These are phyloP conservation scores for Globisporangium carolinianum DNA, from an alignment of 352 stramenopile species.

Conservation along the genomic window DNA sequence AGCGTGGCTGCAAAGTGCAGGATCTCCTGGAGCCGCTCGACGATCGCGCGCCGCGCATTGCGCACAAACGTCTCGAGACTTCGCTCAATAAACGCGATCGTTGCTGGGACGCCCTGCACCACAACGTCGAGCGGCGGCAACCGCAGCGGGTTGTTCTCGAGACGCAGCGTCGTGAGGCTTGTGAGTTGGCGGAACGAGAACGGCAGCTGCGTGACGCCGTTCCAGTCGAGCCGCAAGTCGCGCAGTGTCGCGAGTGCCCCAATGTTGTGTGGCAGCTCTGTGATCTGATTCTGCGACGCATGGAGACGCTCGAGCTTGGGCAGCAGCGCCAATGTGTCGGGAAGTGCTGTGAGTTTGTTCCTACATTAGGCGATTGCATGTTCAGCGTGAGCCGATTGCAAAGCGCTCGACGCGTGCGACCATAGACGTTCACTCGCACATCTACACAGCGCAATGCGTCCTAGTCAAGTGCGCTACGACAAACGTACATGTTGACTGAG, in stretches of 20 bases:
- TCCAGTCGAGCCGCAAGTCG: slow-evolving; percentile 60
- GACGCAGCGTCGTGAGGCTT: slow-evolving; percentile 26
- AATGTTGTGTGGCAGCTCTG: slow-evolving; percentile 35
- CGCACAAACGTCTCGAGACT: slow-evolving; percentile 38
- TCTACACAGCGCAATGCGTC: not conserved
- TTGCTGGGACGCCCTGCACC: slow-evolving; percentile 31
- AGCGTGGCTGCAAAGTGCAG: slow-evolving; percentile 26
- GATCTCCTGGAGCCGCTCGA: slow-evolving; percentile 40
- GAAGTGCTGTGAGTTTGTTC: slow-evolving; percentile 39
- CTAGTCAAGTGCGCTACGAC: not conserved
- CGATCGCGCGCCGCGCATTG: slow-evolving; percentile 32
- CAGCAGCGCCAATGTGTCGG: slow-evolving; percentile 28
- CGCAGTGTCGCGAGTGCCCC: slow-evolving; percentile 35
- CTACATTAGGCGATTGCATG: slow-evolving; percentile 1
- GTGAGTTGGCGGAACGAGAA: slow-evolving; percentile 49
- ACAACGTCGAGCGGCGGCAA: slow-evolving; percentile 45
- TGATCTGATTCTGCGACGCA: slow-evolving; percentile 41
- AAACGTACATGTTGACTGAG: slow-evolving; percentile 33
- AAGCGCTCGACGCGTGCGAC: not conserved
- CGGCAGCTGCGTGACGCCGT: slow-evolving; percentile 47
- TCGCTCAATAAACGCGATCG: slow-evolving; percentile 49
- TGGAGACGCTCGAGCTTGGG: slow-evolving; percentile 30
- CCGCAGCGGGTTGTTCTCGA: slow-evolving; percentile 59
- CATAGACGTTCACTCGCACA: not conserved
- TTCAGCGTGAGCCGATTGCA: not conserved